These are phyloP conservation scores for Scytalidium lignicola DNA, from an alignment of 2,329 filamentous ascomycete genomes.

Conservation along the genomic window DNA sequence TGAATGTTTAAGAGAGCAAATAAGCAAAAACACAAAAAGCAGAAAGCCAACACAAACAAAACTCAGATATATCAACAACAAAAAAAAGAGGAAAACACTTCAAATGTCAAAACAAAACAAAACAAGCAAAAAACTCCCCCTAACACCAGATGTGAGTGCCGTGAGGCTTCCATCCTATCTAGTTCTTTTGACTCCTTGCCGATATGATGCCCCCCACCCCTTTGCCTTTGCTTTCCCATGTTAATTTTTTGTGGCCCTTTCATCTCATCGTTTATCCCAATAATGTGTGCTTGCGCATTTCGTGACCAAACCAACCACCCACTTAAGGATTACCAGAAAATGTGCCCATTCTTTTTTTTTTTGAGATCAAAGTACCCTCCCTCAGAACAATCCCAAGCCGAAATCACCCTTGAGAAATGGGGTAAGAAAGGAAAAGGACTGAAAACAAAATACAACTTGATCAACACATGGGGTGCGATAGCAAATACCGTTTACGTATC, in stretches of 20 bases:
- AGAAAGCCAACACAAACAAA: not conserved
- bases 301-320: conserved; percentile 3
- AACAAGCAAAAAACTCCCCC: conserved; percentile 11
- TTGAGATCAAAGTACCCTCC: not conserved
- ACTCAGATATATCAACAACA: not conserved
- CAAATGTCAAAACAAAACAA: not conserved
- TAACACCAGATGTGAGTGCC: conserved; percentile 18
- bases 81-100: not conserved
- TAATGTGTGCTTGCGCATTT: not conserved
- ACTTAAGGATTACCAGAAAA: conserved; percentile 10
- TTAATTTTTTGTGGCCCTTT: conserved; percentile 5
- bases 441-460: not conserved
- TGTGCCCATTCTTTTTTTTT: conserved; percentile 9
- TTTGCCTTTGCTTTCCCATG: not conserved
- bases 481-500: not conserved
- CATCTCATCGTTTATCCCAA: not conserved
- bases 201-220: not conserved
- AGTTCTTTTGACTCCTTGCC: conserved; percentile 19
- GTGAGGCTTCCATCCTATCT: conserved; percentile 20
- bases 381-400: not conserved
- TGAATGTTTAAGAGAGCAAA: not conserved
- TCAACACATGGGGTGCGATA: not conserved
- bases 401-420: not conserved
- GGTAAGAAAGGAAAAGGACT: not conserved
- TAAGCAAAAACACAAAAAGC: not conserved